Conservation (phyloP, 306 rosid genomes). For the Morella rubra region DNA sequence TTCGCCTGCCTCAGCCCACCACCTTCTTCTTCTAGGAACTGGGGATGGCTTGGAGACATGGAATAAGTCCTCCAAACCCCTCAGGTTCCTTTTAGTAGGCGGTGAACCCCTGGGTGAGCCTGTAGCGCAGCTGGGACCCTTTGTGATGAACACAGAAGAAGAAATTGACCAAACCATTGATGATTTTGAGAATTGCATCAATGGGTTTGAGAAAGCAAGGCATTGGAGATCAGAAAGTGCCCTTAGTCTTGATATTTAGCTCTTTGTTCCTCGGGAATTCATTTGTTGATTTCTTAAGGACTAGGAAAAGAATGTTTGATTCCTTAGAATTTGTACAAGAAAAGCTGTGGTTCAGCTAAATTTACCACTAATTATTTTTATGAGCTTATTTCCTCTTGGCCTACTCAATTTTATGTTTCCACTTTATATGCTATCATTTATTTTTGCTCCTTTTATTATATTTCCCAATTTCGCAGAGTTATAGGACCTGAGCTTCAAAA, state of each 20-base stretch:
- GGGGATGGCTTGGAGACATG: constrained; percentile 87
- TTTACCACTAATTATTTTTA: background rate
- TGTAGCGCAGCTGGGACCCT: constrained; percentile 80
- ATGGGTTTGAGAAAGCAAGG: constrained; percentile 94
- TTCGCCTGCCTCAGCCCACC: constrained; percentile 50
- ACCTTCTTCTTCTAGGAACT: constrained; percentile 72
- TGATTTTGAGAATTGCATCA: constrained; percentile 75
- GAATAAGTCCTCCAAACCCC: constrained; percentile 66
- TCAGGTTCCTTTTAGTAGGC: constrained; percentile 79
- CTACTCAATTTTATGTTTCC: too few species aligned
- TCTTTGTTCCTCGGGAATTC: constrained; percentile 8
- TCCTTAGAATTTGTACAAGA: constrained; percentile 6
- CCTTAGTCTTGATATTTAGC: constrained; percentile 38
- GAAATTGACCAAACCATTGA: constrained; percentile 84
- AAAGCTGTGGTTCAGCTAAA: constrained; percentile 22
- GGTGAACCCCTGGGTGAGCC: constrained; percentile 90
- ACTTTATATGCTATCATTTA: too few species aligned
- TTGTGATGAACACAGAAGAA: constrained; percentile 93
- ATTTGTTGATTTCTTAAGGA: constrained; percentile 14
- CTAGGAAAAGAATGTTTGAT: background rate
- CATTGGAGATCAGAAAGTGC: constrained; percentile 78
- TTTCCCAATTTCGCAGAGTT: background rate
- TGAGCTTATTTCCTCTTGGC: background rate
- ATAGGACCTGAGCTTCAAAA: background rate
- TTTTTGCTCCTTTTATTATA: background rate